Percentiles rank a stretch among this genome's conserved stretches.
phyloP scores from a whole-genome alignment of 768 basidiomycete species.

The Phlebiopsis gigantea region DNA sequence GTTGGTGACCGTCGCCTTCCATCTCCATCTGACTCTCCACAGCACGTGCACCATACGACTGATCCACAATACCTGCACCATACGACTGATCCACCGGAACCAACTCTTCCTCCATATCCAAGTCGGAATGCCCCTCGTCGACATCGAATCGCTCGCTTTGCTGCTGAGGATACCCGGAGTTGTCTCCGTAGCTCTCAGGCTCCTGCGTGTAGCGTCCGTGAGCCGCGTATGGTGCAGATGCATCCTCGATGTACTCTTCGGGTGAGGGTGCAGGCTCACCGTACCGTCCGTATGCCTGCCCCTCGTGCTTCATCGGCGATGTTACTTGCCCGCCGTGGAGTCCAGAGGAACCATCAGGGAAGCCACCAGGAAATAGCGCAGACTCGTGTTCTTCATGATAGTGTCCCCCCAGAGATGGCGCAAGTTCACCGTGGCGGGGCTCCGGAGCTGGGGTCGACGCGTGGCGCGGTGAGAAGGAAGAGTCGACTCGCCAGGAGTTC shows the following conservation, averaged over 20 bases:
- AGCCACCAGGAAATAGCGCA: not conserved
- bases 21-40: not conserved
- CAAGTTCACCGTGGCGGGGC: not conserved
- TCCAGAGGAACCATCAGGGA: not conserved
- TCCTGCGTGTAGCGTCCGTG: not conserved
- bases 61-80: not conserved
- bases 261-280: not conserved
- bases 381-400: not conserved
- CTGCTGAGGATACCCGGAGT: not conserved
- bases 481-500: not conserved
- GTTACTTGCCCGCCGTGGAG: not conserved
- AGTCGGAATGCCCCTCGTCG: not conserved
- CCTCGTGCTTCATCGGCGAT: not conserved
- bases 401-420: too few relatives aligned
- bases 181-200: not conserved
- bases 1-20: not conserved
- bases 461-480: not conserved
- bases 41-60: not conserved
- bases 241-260: not conserved
- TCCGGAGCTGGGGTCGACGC: slow-evolving; percentile 11
- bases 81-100: not conserved
- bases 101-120: not conserved
- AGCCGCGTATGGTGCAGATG: not conserved
- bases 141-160: not conserved
- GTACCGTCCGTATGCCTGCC: not conserved